Conservation (phyloP, 495 filamentous ascomycete genomes). For the Aspergillus heteromorphus region DNA sequence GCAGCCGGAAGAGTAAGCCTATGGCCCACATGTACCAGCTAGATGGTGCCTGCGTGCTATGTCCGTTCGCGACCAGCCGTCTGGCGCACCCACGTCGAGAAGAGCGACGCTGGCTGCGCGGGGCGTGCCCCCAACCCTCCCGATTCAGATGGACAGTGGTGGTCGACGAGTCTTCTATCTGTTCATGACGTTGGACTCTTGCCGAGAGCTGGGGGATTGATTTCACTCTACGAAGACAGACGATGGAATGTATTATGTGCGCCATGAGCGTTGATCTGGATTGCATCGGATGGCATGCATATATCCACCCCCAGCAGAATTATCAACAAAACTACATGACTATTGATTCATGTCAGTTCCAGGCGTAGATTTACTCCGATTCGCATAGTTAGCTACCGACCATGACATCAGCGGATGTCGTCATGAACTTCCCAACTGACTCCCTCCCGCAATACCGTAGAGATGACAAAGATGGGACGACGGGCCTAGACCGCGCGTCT, state of each 20-base stretch:
- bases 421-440: not conserved
- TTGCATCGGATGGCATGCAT: not conserved
- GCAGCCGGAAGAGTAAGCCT: slow-evolving; percentile 54
- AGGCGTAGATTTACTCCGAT: not conserved
- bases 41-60: not conserved
- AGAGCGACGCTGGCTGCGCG: not conserved
- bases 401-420: slow-evolving; percentile 1
- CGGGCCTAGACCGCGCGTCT: not conserved
- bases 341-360: not conserved
- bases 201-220: not conserved
- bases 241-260: not conserved
- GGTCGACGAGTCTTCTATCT: not conserved
- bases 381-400: too few species aligned
- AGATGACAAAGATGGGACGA: not conserved
- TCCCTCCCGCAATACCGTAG: too few species aligned
- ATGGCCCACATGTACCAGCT: not conserved
- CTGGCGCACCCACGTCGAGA: not conserved
- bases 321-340: not conserved
- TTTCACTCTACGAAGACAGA: not conserved
- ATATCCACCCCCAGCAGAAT: not conserved
- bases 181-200: not conserved
- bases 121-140: not conserved
- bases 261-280: not conserved
- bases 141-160: not conserved
- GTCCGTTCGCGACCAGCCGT: not conserved